phyloP scores from a whole-genome alignment of 257 asterid species.

The Cordia subcordata region DNA sequence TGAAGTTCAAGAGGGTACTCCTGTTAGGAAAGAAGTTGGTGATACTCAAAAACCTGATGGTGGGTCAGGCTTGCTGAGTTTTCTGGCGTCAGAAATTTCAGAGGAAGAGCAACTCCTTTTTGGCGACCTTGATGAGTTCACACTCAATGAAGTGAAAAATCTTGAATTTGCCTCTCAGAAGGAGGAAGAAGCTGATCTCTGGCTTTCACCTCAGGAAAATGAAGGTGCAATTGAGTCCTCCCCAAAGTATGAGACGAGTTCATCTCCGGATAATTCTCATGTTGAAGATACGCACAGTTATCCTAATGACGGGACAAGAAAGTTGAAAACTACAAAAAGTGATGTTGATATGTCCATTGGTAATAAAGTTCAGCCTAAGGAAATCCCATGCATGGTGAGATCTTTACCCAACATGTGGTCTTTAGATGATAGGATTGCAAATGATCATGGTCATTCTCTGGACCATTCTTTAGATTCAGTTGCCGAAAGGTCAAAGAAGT shows the following conservation, averaged over 20 bases:
- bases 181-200: conserved; percentile 20
- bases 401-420: conserved; percentile 64
- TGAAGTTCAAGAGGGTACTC: conserved; percentile 16
- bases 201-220: conserved; percentile 15
- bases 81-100: conserved; percentile 31
- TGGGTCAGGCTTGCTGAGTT: conserved; percentile 19
- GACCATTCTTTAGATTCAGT: conserved; percentile 8
- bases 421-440: conserved; percentile 19
- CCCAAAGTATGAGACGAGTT: conserved; percentile 21
- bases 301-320: conserved; percentile 20
- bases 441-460: conserved; percentile 13
- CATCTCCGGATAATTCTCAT: conserved; percentile 30
- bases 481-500: conserved; percentile 4
- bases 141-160: conserved; percentile 11
- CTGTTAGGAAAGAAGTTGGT: conserved; percentile 11
- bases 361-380: conserved; percentile 28
- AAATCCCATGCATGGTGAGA: conserved; percentile 33
- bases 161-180: conserved; percentile 18
- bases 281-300: conserved; percentile 26
- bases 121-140: conserved; percentile 51
- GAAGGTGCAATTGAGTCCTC: conserved; percentile 22
- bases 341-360: conserved; percentile 36
- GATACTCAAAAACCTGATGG: conserved; percentile 17
- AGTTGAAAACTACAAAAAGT: conserved; percentile 39
- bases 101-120: conserved; percentile 54